Percentiles rank a stretch among this genome's conserved stretches.
Evolutionary conservation across 139 green algal species (phyloP).

Genomic region (Spirogloea muscicola): DNA sequence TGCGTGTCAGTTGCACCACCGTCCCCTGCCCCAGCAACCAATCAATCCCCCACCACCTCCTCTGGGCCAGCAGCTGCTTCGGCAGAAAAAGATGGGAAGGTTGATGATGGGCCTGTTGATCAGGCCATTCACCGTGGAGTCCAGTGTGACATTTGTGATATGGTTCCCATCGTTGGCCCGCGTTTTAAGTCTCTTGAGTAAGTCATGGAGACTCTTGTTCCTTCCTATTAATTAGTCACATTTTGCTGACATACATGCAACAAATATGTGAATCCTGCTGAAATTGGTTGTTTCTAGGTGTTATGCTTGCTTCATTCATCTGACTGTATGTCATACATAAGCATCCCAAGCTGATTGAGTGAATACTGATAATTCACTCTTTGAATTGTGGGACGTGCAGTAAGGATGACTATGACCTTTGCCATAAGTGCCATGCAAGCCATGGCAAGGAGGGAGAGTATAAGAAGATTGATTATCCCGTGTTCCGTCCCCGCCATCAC

Average conservation of each 20-base stretch:
- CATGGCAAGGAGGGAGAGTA: constrained; percentile 13
- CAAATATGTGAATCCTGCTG: neutral
- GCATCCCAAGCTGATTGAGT: neutral
- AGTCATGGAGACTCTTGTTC: constrained; percentile 1
- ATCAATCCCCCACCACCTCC: too few relatives aligned
- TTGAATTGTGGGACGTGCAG: constrained; percentile 20
- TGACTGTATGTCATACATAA: neutral
- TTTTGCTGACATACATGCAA: neutral
- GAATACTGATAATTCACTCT: neutral
- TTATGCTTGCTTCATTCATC: too few relatives aligned
- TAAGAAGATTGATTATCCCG: constrained; percentile 13
- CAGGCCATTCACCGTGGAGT: constrained; percentile 20
- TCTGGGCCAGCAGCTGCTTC: too few relatives aligned
- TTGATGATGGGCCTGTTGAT: too few relatives aligned
- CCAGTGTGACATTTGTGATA: constrained; percentile 36
- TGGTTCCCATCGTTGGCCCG: constrained; percentile 30
- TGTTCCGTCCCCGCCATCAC: constrained; percentile 7
- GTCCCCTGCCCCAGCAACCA: too few relatives aligned
- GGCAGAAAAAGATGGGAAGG: too few relatives aligned
- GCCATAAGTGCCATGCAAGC: constrained; percentile 3
- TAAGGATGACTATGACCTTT: constrained; percentile 29
- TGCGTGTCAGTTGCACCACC: too few relatives aligned
- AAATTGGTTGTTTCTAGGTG: too few relatives aligned
- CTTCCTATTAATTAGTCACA: too few relatives aligned
- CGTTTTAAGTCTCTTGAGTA: constrained; percentile 37